phyloP scores from a whole-genome alignment of 2,329 filamentous ascomycete species.

The Diaporthe batatas region DNA sequence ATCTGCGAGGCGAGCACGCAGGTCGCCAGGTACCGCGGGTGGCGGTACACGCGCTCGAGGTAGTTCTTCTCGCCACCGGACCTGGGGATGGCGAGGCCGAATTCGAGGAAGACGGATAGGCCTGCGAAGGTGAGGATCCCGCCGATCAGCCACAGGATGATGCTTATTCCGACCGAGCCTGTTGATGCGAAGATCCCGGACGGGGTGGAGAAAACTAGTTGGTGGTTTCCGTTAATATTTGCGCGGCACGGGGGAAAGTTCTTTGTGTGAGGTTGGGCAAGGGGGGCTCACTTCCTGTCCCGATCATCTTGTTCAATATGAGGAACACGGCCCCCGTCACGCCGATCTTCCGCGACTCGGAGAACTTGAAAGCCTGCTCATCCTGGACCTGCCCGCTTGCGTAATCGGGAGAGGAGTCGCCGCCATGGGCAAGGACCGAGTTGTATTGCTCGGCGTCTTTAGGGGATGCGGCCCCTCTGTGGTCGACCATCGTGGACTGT shows the following conservation, averaged over 20 bases:
- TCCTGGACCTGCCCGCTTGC: slow-evolving; percentile 23
- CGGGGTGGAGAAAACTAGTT: slow-evolving; percentile 64
- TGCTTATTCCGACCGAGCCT: slow-evolving; percentile 62
- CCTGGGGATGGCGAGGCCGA: slow-evolving; percentile 71
- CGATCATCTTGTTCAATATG: slow-evolving; percentile 71
- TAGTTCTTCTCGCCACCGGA: slow-evolving; percentile 77
- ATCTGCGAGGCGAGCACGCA: slow-evolving; percentile 72
- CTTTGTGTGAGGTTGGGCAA: too few relatives aligned
- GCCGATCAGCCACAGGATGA: slow-evolving; percentile 55
- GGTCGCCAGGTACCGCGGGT: slow-evolving; percentile 70
- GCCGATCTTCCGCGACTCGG: slow-evolving; percentile 64
- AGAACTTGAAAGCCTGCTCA: slow-evolving; percentile 52
- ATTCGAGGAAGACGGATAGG: slow-evolving; percentile 73
- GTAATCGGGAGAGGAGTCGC: neutral
- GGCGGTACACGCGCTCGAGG: slow-evolving; percentile 72
- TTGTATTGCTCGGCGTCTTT: slow-evolving; percentile 7
- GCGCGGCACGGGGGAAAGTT: too few relatives aligned
- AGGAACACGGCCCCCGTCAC: slow-evolving; percentile 66
- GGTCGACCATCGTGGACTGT: slow-evolving; percentile 11
- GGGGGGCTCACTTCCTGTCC: slow-evolving; percentile 63
- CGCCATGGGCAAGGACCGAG: neutral
- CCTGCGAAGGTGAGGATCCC: slow-evolving; percentile 70
- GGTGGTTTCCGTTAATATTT: neutral
- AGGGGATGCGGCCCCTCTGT: neutral
- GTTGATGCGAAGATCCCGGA: slow-evolving; percentile 66